A percentile compares a stretch with the other conserved stretches of the same genome.
These are phyloP conservation scores for Metschnikowia anglica DNA, from an alignment of 805 yeast species.

Conservation along the genomic window DNA sequence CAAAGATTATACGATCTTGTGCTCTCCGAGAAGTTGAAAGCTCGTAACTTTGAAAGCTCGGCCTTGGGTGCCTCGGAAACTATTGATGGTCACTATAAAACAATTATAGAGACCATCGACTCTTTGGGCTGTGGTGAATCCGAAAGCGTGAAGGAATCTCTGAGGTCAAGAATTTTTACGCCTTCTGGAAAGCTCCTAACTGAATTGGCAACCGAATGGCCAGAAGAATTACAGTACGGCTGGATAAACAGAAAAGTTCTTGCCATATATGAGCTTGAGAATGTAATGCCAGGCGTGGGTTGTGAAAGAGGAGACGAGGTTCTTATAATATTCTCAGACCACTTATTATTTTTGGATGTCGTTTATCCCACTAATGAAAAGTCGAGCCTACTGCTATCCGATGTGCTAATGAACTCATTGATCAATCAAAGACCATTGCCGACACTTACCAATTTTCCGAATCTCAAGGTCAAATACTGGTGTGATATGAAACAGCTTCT, in stretches of 20 bases:
- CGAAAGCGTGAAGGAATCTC: conserved; percentile 4
- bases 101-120: conserved; percentile 66
- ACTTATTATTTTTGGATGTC: conserved; percentile 62
- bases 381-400: conserved; percentile 62
- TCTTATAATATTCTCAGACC: conserved; percentile 78
- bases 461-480: conserved; percentile 68
- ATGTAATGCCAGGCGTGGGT: conserved; percentile 18
- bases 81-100: conserved; percentile 45
- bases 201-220: conserved; percentile 86
- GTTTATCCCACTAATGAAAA: conserved; percentile 40
- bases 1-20: conserved; percentile 56
- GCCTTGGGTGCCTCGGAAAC: conserved; percentile 22
- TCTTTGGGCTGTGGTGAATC: conserved; percentile 70
- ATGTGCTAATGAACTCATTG: conserved; percentile 84
- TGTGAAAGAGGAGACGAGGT: conserved; percentile 40
- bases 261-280: conserved; percentile 54
- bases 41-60: conserved; percentile 17
- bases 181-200: conserved; percentile 88
- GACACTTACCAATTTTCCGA: conserved; percentile 52
- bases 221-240: conserved; percentile 78
- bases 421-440: conserved; percentile 79
- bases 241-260: conserved; percentile 88
- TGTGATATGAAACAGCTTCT: conserved; percentile 56
- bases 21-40: conserved; percentile 38
- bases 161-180: conserved; percentile 60